phyloP scores from a whole-genome alignment of 768 basidiomycete species.

The Termitomyces sp. region DNA sequence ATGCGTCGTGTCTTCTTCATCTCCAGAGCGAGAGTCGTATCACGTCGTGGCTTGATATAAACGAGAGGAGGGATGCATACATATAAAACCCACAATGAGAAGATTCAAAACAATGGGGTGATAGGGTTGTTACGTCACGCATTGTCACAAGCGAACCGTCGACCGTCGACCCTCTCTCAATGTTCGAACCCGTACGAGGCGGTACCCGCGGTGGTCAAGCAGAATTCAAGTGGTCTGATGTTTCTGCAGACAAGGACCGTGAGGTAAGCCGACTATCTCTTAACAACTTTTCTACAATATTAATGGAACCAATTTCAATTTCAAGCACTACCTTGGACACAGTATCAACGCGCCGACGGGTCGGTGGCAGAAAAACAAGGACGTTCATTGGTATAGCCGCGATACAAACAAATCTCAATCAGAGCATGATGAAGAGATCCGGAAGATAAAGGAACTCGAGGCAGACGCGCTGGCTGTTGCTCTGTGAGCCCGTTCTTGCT shows the following conservation, averaged over 20 bases:
- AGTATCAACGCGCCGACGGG: conserved; percentile 94
- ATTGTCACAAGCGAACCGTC: not conserved
- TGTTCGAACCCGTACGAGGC: conserved; percentile 84
- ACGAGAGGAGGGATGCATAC: too few relatives aligned
- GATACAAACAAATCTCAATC: conserved; percentile 38
- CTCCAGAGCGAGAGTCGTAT: not conserved
- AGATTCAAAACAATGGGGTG: too few relatives aligned
- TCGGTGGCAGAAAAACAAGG: conserved; percentile 97
- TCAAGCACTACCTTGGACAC: conserved; percentile 85
- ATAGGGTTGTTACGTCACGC: not conserved
- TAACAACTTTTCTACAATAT: not conserved
- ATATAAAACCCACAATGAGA: too few relatives aligned
- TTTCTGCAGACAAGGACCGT: conserved; percentile 88
- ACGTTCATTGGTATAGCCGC: conserved; percentile 92
- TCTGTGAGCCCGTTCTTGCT: conserved; percentile 38
- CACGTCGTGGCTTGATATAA: not conserved
- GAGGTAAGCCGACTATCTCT: conserved; percentile 48
- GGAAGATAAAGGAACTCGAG: conserved; percentile 80
- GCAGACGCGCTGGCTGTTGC: conserved; percentile 82
- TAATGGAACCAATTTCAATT: not conserved
- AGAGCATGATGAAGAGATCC: conserved; percentile 67
- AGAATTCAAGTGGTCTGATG: conserved; percentile 89
- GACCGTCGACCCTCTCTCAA: conserved; percentile 17
- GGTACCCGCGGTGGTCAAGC: conserved; percentile 91
- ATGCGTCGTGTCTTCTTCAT: not conserved